Evolutionary conservation across 2,329 filamentous ascomycete species (phyloP).

Genomic region (Botrytis squamosa): DNA sequence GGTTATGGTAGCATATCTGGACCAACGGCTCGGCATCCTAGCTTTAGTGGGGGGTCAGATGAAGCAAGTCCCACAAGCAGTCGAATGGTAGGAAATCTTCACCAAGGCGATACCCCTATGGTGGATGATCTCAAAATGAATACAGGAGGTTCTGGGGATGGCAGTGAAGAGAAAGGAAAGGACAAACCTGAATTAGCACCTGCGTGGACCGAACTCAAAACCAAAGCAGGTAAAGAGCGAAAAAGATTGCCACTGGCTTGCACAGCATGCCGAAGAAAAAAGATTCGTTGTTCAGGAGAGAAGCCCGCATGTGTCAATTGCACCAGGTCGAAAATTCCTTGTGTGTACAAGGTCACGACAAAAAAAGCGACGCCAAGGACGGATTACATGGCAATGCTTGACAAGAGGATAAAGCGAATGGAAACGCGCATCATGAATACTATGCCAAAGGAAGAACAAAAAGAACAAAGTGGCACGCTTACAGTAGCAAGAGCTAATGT

Average conservation of each 20-base stretch:
- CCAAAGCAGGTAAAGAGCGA: conserved; percentile 91
- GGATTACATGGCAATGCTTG: conserved; percentile 98
- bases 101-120: conserved; percentile 32
- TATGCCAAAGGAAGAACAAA: conserved; percentile 80
- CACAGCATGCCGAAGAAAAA: conserved; percentile 93
- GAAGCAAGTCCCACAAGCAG: conserved; percentile 38
- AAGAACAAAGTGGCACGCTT: conserved; percentile 63
- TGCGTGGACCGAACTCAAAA: conserved; percentile 80
- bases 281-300: conserved; percentile 96
- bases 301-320: conserved; percentile 98
- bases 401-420: conserved; percentile 94
- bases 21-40: conserved; percentile 28
- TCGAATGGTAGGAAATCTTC: conserved; percentile 24
- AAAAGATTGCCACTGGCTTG: conserved; percentile 91
- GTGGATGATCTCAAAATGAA: conserved; percentile 58
- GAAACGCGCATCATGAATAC: conserved; percentile 96
- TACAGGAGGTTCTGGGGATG: conserved; percentile 48
- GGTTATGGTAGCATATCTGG: conserved; percentile 30
- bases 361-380: conserved; percentile 91
- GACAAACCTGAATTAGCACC: conserved; percentile 59
- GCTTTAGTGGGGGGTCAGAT: conserved; percentile 38
- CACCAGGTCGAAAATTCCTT: conserved; percentile 85
- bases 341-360: conserved; percentile 95
- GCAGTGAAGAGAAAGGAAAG: conserved; percentile 55
- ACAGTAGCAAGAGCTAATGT: conserved; percentile 77